A percentile compares a stretch with the other conserved stretches of the same genome.
Evolutionary conservation across 192 early-diverging fungal genomes (phyloP).

Genomic region (Dispira simplex): DNA sequence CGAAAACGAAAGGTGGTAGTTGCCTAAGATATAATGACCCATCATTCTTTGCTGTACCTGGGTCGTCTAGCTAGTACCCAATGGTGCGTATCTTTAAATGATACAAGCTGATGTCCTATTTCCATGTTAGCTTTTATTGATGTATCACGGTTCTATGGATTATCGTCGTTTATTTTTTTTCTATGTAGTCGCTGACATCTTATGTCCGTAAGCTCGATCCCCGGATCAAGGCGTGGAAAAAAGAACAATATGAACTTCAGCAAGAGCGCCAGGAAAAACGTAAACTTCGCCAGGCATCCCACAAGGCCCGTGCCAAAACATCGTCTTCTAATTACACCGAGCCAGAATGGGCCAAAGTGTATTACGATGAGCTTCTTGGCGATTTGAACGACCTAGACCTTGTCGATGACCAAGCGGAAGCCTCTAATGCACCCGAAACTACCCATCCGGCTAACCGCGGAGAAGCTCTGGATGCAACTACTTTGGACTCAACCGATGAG

Average conservation of each 20-base stretch:
- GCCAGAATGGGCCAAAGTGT: constrained; percentile 58
- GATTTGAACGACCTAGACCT: constrained; percentile 15
- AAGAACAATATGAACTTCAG: constrained; percentile 33
- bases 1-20: background rate
- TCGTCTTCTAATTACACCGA: constrained; percentile 39
- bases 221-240: constrained; percentile 53
- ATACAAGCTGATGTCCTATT: background rate
- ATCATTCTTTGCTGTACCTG: background rate
- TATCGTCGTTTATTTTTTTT: constrained; percentile 4
- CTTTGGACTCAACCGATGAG: constrained; percentile 17
- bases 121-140: background rate
- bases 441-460: constrained; percentile 12
- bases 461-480: constrained; percentile 22
- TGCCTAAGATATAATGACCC: background rate
- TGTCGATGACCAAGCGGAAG: constrained; percentile 18
- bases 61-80: background rate
- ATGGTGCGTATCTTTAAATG: background rate
- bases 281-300: constrained; percentile 39
- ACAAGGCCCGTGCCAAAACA: constrained; percentile 31
- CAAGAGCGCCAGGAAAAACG: constrained; percentile 36
- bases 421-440: constrained; percentile 7
- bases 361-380: constrained; percentile 20
- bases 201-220: constrained; percentile 86
- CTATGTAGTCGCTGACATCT: constrained; percentile 40
- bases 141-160: too few species aligned